phyloP scores from a whole-genome alignment of 345 rosid species.

The Adansonia digitata region DNA sequence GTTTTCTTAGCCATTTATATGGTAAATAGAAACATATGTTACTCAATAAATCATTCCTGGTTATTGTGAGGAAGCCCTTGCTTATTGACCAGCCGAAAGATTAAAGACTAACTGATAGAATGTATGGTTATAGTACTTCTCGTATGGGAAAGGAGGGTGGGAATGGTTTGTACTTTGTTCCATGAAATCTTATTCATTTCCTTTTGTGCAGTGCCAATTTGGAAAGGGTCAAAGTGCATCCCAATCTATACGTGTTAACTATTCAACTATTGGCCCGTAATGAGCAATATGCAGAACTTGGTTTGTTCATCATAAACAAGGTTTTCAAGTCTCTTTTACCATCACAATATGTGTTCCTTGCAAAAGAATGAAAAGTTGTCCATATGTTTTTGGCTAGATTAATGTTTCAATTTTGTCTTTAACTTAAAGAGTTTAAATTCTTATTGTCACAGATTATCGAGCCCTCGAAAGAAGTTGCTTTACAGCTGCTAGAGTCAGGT shows the following conservation, averaged over 20 bases:
- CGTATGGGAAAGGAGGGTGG: neutral
- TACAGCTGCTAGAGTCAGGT: constrained; percentile 83
- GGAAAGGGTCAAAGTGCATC: constrained; percentile 74
- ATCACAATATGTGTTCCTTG: constrained; percentile 1
- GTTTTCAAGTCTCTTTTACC: constrained; percentile 27
- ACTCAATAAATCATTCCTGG: neutral
- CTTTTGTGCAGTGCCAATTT: constrained; percentile 55
- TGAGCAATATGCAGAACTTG: constrained; percentile 71
- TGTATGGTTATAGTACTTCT: neutral
- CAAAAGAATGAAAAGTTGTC: neutral
- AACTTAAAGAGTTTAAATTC: constrained; percentile 11
- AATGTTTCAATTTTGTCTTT: neutral
- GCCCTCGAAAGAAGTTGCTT: constrained; percentile 93
- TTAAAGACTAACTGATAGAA: neutral
- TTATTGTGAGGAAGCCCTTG: neutral
- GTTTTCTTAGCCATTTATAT: neutral
- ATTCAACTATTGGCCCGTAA: constrained; percentile 64
- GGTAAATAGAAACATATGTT: neutral
- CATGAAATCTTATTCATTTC: constrained; percentile 16
- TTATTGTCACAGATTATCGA: constrained; percentile 66
- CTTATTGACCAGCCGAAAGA: neutral
- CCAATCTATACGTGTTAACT: constrained; percentile 66
- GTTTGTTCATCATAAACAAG: constrained; percentile 74
- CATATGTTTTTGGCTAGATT: neutral
- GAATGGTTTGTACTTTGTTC: neutral